Percentiles rank a stretch among this genome's conserved stretches.
Conservation (phyloP, 2,329 filamentous ascomycete genomes). For the Xylariaceae sp. region DNA sequence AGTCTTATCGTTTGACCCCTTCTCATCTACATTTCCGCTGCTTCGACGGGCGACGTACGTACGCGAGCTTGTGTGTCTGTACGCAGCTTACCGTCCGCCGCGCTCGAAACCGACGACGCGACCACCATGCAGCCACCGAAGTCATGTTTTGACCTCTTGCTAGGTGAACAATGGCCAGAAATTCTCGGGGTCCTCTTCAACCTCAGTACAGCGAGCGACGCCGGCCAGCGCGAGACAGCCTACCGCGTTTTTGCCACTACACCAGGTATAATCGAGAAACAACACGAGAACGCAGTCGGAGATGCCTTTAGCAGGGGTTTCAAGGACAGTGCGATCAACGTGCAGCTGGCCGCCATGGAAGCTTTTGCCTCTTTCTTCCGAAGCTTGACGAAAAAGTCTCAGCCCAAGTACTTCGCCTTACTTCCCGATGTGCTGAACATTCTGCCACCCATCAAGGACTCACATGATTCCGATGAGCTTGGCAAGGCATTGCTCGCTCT, state of each 20-base stretch:
- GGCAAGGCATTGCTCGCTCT: constrained; percentile 85
- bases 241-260: constrained; percentile 95
- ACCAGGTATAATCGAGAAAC: constrained; percentile 90
- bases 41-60: too few relatives aligned
- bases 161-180: constrained; percentile 85
- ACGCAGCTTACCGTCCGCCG: too few relatives aligned
- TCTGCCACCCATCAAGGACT: constrained; percentile 87
- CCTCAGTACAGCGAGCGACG: constrained; percentile 79
- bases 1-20: constrained; percentile 27
- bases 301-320: constrained; percentile 89
- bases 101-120: neutral
- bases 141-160: constrained; percentile 16
- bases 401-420: constrained; percentile 81
- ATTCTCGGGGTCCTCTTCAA: constrained; percentile 82
- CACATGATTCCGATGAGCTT: constrained; percentile 83
- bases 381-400: constrained; percentile 80
- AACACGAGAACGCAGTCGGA: constrained; percentile 88
- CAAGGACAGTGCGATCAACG: constrained; percentile 78
- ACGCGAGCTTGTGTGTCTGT: too few relatives aligned
- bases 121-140: neutral
- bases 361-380: constrained; percentile 96
- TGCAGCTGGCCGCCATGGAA: constrained; percentile 91
- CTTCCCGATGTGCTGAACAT: constrained; percentile 93
- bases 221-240: constrained; percentile 83
- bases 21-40: too few relatives aligned